Percentiles rank a stretch among this genome's conserved stretches.
phyloP scores from a whole-genome alignment of 371 early-diverging fungal genomes.

The Mucor lusitanicus region DNA sequence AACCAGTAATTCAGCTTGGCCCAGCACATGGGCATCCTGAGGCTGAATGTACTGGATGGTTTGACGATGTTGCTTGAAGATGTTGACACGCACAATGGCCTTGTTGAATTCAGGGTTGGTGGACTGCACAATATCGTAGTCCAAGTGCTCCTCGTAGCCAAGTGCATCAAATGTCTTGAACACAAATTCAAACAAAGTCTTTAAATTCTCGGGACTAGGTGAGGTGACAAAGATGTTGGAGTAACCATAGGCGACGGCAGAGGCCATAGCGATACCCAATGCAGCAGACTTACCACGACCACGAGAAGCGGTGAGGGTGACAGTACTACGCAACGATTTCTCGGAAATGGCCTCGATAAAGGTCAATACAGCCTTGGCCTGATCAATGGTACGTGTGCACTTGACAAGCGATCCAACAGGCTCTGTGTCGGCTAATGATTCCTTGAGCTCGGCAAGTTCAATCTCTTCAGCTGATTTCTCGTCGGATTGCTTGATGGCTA shows the following conservation, averaged over 20 bases:
- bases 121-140: conserved; percentile 96
- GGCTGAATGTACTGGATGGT: conserved; percentile 98
- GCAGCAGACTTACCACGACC: conserved; percentile 99
- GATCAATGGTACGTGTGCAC: conserved; percentile 88
- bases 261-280: conserved; percentile 95
- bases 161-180: conserved; percentile 97
- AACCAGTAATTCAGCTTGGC: conserved; percentile 97
- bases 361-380: conserved; percentile 92
- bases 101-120: conserved; percentile 94
- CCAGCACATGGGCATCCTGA: conserved; percentile 87
- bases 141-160: conserved; percentile 96
- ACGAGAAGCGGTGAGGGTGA: conserved; percentile 95
- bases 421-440: conserved; percentile 84
- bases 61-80: conserved; percentile 97
- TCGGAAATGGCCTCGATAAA: conserved; percentile 95
- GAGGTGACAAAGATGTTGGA: conserved; percentile 98
- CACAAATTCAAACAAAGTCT: conserved; percentile 97
- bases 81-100: conserved; percentile 93
- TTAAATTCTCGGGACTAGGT: conserved; percentile 98
- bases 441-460: conserved; percentile 83
- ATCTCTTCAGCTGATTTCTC: conserved; percentile 63
- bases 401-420: conserved; percentile 85
- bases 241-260: conserved; percentile 98
- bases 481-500: conserved; percentile 62
- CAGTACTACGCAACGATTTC: conserved; percentile 89